Conservation (phyloP, 768 basidiomycete genomes). For the Royoungia palumana region DNA sequence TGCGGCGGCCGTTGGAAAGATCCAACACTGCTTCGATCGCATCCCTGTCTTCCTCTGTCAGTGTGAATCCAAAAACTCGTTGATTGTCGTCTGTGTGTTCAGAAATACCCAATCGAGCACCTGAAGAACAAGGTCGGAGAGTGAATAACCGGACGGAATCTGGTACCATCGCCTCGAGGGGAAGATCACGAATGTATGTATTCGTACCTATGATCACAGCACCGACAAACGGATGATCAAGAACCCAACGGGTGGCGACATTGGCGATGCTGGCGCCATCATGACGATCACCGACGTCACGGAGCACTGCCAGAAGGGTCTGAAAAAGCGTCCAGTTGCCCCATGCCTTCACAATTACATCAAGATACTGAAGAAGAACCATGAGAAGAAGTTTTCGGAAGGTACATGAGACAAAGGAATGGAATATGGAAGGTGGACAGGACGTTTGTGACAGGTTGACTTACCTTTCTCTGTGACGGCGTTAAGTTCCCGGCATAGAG, state of each 20-base stretch:
- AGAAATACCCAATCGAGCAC: slow-evolving; percentile 69
- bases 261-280: slow-evolving; percentile 68
- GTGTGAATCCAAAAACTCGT: slow-evolving; percentile 54
- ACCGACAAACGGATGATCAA: slow-evolving; percentile 74
- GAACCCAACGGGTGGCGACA: slow-evolving; percentile 77
- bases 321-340: slow-evolving; percentile 78
- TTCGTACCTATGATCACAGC: slow-evolving; percentile 70
- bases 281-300: slow-evolving; percentile 64
- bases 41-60: slow-evolving; percentile 54
- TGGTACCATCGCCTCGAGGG: slow-evolving; percentile 1
- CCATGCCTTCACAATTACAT: slow-evolving; percentile 79
- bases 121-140: slow-evolving; percentile 33
- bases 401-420: neutral
- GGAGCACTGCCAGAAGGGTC: slow-evolving; percentile 53
- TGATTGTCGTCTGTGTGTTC: slow-evolving; percentile 71
- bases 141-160: neutral
- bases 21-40: slow-evolving; percentile 63
- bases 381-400: neutral
- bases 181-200: slow-evolving; percentile 1
- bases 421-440: neutral
- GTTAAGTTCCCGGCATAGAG: slow-evolving; percentile 64
- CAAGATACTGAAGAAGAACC: slow-evolving; percentile 59
- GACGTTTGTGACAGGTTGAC: slow-evolving; percentile 8
- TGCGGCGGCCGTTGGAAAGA: slow-evolving; percentile 55
- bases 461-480: slow-evolving; percentile 80